A percentile compares a stretch with the other conserved stretches of the same genome.
phyloP scores from a whole-genome alignment of 352 stramenopile genomes.

The Saprolegnia diclina region DNA sequence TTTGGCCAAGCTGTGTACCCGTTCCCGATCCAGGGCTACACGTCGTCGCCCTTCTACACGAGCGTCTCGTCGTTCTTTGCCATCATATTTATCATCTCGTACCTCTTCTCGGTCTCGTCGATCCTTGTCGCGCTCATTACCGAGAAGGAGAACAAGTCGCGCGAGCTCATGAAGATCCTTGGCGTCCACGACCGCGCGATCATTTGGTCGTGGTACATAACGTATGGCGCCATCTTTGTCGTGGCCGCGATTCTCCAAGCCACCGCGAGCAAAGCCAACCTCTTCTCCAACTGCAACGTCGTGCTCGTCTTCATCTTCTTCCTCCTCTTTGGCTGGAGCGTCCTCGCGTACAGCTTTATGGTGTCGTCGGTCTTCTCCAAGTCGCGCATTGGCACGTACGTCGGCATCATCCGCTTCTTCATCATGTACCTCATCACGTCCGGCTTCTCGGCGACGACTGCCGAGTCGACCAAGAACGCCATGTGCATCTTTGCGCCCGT shows the following conservation, averaged over 20 bases:
- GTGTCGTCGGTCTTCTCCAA: conserved; percentile 45
- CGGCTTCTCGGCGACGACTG: conserved; percentile 38
- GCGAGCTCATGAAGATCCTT: conserved; percentile 81
- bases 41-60: conserved; percentile 60
- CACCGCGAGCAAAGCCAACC: conserved; percentile 16
- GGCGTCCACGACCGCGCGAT: conserved; percentile 52
- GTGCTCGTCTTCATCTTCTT: conserved; percentile 36
- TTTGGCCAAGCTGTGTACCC: conserved; percentile 18
- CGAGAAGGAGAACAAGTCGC: conserved; percentile 64
- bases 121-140: conserved; percentile 62
- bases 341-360: conserved; percentile 32
- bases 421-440: conserved; percentile 46
- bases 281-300: conserved; percentile 31
- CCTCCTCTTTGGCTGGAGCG: conserved; percentile 32
- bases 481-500: conserved; percentile 58
- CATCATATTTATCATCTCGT: conserved; percentile 76
- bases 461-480: conserved; percentile 42
- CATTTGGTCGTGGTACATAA: conserved; percentile 40
- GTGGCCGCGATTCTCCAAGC: conserved; percentile 34
- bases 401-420: conserved; percentile 47
- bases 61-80: conserved; percentile 44
- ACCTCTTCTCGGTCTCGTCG: conserved; percentile 57
- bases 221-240: conserved; percentile 39
- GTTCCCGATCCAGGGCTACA: conserved; percentile 39
- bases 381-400: conserved; percentile 34